Evolutionary conservation across 371 early-diverging fungal genomes (phyloP), one percentile per base, ranked within the genome.

Genomic region (Rhizopus arrhizus): DNA sequence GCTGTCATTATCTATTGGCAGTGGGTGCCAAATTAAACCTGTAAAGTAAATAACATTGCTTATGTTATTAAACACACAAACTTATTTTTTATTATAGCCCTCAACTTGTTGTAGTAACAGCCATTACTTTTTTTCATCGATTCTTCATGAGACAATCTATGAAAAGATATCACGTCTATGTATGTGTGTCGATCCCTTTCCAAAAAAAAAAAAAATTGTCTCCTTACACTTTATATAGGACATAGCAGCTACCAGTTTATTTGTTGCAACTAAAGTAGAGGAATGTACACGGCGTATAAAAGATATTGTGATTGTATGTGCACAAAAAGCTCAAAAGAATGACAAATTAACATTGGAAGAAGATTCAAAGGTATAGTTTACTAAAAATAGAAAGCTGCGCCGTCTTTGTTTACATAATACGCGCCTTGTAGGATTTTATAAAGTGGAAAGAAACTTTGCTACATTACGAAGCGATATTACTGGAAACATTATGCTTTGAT

Each of bases 121-220:
- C 91, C 3, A 80, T 82, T 28, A 82, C 88, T 4, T 85, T 85
- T 63, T 89, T 93, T 60, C 92, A 93, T 59, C 85, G 92, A 15
- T 93, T 91, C 58, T 93, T 84, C 53, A 90, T 91, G 89, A 83
- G 93, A 31, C 80, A 86, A 47, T 91, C 93, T 4, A 74, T 92
- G 57, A 75, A 65, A 42, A 66, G 74, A 11, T 83, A 77, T 62
- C 85, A 88, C 38, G 81, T 80, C 40, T 87, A 88, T 77, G 88
- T 86, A 85, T 70, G 86, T 68, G 22, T 22, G 22, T 22, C 22
- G 22, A 22, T 22, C 22, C 22, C 22, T 22, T 22, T 22, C 2
- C 22, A 22, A 22, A 22, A 22, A 22, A 22, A 22, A 22, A 22
- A 22, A 22, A 43, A 28, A 34, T 32, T 13, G 12, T 16, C 29